Evolutionary conservation across 179 eudicot species (phyloP).

Genomic region (Beta lomatogona): DNA sequence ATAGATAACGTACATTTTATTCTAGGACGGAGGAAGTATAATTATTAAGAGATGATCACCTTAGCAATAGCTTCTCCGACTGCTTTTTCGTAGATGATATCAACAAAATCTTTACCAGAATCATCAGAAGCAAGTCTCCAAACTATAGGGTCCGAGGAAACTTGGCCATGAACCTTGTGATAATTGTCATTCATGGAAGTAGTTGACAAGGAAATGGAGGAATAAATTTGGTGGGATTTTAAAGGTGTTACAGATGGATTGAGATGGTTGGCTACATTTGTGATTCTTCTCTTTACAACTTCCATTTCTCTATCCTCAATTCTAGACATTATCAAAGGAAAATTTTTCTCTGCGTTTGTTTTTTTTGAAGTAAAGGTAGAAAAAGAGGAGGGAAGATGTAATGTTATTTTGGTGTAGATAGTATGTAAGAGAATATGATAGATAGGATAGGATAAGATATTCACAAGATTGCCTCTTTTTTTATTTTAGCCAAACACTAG

Average conservation of each 20-base stretch:
- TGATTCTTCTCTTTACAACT: constrained; percentile 45
- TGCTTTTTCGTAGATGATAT: constrained; percentile 85
- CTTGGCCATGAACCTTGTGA: constrained; percentile 75
- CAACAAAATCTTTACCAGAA: constrained; percentile 56
- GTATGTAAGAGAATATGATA: not conserved
- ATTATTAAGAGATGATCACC: constrained; percentile 38
- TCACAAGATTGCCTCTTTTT: not conserved
- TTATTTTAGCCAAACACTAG: not conserved
- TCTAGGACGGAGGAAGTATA: not conserved
- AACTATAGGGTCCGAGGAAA: constrained; percentile 48
- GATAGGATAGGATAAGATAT: constrained; percentile 31
- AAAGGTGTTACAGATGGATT: constrained; percentile 21
- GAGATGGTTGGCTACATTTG: constrained; percentile 59
- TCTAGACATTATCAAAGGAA: constrained; percentile 2
- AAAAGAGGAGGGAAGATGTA: not conserved
- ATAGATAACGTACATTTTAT: too few species aligned
- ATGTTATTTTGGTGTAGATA: not conserved
- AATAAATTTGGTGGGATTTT: not conserved
- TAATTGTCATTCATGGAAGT: constrained; percentile 50
- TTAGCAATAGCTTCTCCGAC: constrained; percentile 88
- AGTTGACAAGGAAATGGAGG: constrained; percentile 19
- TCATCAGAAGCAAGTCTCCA: constrained; percentile 61
- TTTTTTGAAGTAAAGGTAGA: not conserved
- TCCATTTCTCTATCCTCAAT: constrained; percentile 30
- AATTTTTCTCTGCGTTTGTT: not conserved